Evolutionary conservation across 2,329 filamentous ascomycete genomes (phyloP).

Genomic region (Fusarium floridanum): DNA sequence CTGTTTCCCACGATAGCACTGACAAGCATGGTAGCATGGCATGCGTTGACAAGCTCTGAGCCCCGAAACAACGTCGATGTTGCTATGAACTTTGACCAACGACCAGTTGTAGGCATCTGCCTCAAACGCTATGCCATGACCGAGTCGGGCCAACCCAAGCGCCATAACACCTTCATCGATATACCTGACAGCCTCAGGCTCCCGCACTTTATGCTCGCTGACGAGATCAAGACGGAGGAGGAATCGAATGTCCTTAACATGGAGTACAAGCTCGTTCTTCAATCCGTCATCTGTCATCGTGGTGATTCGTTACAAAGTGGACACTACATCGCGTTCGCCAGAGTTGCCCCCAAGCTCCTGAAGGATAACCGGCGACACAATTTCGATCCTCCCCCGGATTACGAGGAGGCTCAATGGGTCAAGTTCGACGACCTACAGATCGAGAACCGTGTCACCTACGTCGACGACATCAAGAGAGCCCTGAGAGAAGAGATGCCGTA

Average conservation of each 20-base stretch:
- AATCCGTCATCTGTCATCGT: constrained; percentile 92
- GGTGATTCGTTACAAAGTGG: constrained; percentile 88
- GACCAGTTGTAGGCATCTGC: constrained; percentile 92
- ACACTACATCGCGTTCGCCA: constrained; percentile 89
- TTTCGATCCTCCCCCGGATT: constrained; percentile 71
- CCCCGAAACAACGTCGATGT: constrained; percentile 80
- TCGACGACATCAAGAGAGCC: constrained; percentile 82
- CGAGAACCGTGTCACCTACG: constrained; percentile 76
- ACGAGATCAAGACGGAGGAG: constrained; percentile 75
- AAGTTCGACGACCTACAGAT: constrained; percentile 88
- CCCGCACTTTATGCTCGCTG: constrained; percentile 87
- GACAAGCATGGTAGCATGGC: constrained; percentile 77
- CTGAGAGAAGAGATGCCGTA: constrained; percentile 92
- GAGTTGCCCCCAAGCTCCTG: constrained; percentile 75
- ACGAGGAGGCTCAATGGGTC: constrained; percentile 84
- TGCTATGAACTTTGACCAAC: constrained; percentile 86
- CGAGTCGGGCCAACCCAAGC: constrained; percentile 74
- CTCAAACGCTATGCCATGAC: constrained; percentile 87
- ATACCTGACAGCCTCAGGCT: constrained; percentile 86
- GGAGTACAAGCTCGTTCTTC: constrained; percentile 94
- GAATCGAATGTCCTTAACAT: constrained; percentile 75
- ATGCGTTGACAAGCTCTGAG: constrained; percentile 70
- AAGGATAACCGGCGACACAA: constrained; percentile 70
- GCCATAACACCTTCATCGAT: constrained; percentile 87
- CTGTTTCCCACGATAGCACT: constrained; percentile 41